Evolutionary conservation across 192 early-diverging fungal genomes (phyloP), one percentile per base, ranked within the genome.

Genomic region (Obelidium mucronatum): DNA sequence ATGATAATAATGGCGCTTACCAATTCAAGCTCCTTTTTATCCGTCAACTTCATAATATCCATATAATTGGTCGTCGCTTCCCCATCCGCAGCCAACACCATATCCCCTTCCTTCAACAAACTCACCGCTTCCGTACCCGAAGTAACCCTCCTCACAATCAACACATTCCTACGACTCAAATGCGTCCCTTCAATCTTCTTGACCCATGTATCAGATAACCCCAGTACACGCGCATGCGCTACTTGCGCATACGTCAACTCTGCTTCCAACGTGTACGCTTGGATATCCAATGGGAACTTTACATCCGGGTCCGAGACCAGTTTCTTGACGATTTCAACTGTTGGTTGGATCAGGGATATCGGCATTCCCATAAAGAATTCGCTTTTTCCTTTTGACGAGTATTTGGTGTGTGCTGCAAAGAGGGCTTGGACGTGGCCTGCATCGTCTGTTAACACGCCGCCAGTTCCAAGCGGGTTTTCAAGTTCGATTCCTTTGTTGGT

Each of bases 141-240:
- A 22, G 82, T 77, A 19, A 78, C 30, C 19, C 80, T 37, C 26
- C 82, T 61, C 13, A 84, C 55, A 30, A 84, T 37, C 52, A 84
- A 59, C 40, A 84, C 76, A 66, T 84, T 84, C 1, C 82, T 37
- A 19, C 82, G 30, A 65, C 70, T 79, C n/a, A 65, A 53, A 42
- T 84, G 76, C 35, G 68, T 37, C 15, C 60, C 54, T 42, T 84
- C 82, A 37, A 84, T 78, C 22, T 58, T 40, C 59, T 79, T 77
- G 4, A 82, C 82, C 84, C 86, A 87, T 31, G 79, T 78, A 39
- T 86, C 82, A 30, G 67, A 72, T 6, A 87, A 54, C 15, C 86
- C 86, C 71, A 87, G 52, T 11, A 80, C 40, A 6, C 86, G 53
- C n/a, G 82, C 84, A 63, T 87, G 84, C 22, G 84, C 79, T 34